Conservation (phyloP, 2,329 filamentous ascomycete genomes). For the Talaromyces sp. region DNA sequence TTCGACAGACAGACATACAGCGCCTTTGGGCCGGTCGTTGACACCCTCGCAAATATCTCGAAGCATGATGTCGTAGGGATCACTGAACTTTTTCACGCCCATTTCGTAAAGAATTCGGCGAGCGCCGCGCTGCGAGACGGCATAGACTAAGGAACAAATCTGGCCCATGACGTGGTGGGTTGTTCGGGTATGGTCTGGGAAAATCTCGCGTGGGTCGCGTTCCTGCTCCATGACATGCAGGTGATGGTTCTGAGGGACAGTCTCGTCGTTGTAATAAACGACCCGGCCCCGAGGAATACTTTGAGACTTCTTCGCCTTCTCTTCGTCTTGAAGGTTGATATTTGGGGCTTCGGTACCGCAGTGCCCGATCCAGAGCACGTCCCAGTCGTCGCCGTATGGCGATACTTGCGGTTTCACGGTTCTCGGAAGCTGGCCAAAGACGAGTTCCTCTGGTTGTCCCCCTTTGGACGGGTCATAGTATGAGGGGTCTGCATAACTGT, state of each 20-base stretch:
- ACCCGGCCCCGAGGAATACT: conserved; percentile 20
- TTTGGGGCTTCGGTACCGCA: conserved; percentile 39
- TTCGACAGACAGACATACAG: conserved; percentile 21
- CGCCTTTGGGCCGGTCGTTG: conserved; percentile 25
- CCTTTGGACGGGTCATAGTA: conserved; percentile 13
- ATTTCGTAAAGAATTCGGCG: conserved; percentile 35
- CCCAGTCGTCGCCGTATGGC: conserved; percentile 54
- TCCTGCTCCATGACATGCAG: conserved; percentile 20
- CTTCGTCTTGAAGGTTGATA: conserved; percentile 28
- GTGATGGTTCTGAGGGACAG: conserved; percentile 15
- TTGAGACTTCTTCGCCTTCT: conserved; percentile 29
- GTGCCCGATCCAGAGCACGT: conserved; percentile 52
- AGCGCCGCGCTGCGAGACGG: conserved; percentile 37
- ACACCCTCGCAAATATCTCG: conserved; percentile 46
- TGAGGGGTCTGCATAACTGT: conserved; percentile 19
- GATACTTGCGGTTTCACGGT: conserved; percentile 26
- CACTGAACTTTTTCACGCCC: conserved; percentile 25
- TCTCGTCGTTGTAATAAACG: conserved; percentile 18
- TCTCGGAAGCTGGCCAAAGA: conserved; percentile 12
- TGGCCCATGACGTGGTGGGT: conserved; percentile 33
- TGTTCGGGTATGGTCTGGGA: conserved; percentile 36
- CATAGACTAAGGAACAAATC: conserved; percentile 39
- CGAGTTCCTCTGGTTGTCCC: conserved; percentile 13
- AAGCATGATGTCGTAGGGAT: conserved; percentile 45
- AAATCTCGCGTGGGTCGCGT: conserved; percentile 18